Percentiles rank a stretch among this genome's conserved stretches.
phyloP scores from a whole-genome alignment of 2,329 filamentous ascomycete species.

The Colletotrichum somersetense region DNA sequence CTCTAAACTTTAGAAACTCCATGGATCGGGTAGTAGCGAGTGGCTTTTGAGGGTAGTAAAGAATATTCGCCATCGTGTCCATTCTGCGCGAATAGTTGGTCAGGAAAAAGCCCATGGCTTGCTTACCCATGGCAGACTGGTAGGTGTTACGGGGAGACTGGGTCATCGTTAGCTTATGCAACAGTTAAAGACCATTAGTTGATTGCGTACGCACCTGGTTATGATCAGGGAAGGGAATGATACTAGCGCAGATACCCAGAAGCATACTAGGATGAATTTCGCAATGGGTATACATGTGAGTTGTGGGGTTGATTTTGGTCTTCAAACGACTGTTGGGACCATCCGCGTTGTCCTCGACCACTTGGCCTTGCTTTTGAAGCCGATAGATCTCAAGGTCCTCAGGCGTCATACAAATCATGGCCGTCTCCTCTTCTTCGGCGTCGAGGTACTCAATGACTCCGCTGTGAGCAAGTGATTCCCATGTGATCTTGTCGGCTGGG shows the following conservation, averaged over 20 bases:
- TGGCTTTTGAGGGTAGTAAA: conserved; percentile 99
- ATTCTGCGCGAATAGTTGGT: conserved; percentile 97
- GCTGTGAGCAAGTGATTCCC: conserved; percentile 85
- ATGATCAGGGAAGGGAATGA: conserved; percentile 99
- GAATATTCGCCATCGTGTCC: conserved; percentile 99
- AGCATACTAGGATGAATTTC: conserved; percentile 99
- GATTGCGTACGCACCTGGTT: conserved; percentile 74
- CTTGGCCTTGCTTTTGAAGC: conserved; percentile 75
- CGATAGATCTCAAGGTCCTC: conserved; percentile 89
- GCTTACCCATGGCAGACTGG: conserved; percentile 99
- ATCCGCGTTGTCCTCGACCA: conserved; percentile 67
- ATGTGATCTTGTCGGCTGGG: conserved; percentile 78
- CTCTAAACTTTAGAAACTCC: conserved; percentile 98
- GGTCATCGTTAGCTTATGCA: conserved; percentile 49
- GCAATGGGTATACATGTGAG: conserved; percentile 96
- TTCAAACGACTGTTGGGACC: conserved; percentile 90
- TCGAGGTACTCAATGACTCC: conserved; percentile 97
- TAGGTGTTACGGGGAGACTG: conserved; percentile 98
- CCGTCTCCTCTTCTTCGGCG: conserved; percentile 97
- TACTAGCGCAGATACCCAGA: conserved; percentile 96
- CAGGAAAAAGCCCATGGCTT: conserved; percentile 99
- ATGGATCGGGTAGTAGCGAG: conserved; percentile 96
- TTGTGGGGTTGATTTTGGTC: conserved; percentile 86
- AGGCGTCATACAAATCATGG: conserved; percentile 99
- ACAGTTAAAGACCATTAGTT: neutral